Conservation (phyloP, 1,139 yeast species). For the Pichia sp. region DNA sequence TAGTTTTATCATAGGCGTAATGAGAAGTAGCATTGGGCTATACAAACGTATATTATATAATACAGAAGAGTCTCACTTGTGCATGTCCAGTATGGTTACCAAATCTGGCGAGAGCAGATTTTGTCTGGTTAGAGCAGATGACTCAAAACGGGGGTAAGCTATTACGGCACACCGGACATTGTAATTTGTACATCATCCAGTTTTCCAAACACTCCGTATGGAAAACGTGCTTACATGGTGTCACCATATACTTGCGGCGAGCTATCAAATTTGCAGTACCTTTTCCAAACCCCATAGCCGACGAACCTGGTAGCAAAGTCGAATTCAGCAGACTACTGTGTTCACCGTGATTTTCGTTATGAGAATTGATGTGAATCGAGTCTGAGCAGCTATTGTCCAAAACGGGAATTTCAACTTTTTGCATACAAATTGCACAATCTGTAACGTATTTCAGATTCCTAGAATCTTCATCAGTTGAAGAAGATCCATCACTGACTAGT, state of each 20-base stretch:
- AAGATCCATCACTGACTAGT: slow-evolving; percentile 16
- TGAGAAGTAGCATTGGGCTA: no score
- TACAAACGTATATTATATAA: no score
- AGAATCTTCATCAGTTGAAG: slow-evolving; percentile 21
- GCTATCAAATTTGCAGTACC: slow-evolving; percentile 28
- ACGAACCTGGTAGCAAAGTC: background rate
- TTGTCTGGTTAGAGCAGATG: background rate
- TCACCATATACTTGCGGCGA: slow-evolving; percentile 67
- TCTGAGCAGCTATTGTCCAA: slow-evolving; percentile 28
- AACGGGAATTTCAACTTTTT: slow-evolving; percentile 60
- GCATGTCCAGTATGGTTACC: no score
- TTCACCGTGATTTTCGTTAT: background rate
- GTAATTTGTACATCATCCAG: slow-evolving; percentile 92
- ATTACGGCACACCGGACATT: slow-evolving; percentile 90
- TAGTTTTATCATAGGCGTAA: no score
- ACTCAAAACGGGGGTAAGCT: slow-evolving; percentile 73
- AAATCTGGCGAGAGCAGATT: no score
- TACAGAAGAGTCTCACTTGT: no score
- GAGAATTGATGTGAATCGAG: background rate
- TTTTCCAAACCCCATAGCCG: slow-evolving; percentile 10
- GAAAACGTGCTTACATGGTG: slow-evolving; percentile 89
- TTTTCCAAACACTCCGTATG: slow-evolving; percentile 81
- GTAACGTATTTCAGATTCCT: slow-evolving; percentile 35
- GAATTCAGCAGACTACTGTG: background rate
- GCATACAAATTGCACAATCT: slow-evolving; percentile 92